Evolutionary conservation across 106 monocot species (phyloP).

Genomic region (Phalaenopsis aphrodite): DNA sequence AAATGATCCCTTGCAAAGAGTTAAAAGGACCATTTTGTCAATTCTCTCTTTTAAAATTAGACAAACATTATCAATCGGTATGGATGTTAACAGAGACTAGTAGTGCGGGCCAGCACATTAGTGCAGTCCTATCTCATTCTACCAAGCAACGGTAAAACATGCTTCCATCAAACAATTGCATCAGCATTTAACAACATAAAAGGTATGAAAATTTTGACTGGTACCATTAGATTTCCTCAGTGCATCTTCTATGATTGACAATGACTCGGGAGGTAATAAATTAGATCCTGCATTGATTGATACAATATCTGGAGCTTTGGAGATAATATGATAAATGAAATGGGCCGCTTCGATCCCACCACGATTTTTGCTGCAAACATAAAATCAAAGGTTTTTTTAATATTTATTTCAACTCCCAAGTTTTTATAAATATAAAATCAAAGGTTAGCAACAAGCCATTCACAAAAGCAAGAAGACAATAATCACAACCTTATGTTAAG

Average conservation of each 20-base stretch:
- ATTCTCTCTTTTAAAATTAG: no score
- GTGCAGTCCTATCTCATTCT: no score
- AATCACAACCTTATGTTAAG: slow-evolving; percentile 74
- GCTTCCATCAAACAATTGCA: no score
- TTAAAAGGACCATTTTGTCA: no score
- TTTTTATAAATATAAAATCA: background rate
- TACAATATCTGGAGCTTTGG: slow-evolving; percentile 40
- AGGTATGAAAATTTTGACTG: background rate
- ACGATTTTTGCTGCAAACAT: slow-evolving; percentile 64
- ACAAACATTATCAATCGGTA: no score
- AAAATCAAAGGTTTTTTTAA: no score
- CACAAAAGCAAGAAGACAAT: background rate
- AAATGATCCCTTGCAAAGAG: no score
- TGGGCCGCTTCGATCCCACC: slow-evolving; percentile 53
- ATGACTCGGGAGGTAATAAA: slow-evolving; percentile 63
- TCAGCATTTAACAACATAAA: background rate
- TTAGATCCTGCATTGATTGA: slow-evolving; percentile 57
- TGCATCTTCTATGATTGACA: slow-evolving; percentile 43
- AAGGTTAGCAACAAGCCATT: slow-evolving; percentile 4
- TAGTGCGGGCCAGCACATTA: no score
- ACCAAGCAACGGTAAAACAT: no score
- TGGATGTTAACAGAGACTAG: no score
- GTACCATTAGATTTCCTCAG: slow-evolving; percentile 46
- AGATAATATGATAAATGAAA: slow-evolving; percentile 51
- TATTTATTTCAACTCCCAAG: no score